phyloP scores from a whole-genome alignment of 2,329 filamentous ascomycete genomes.

The Cordyceps farinosa region DNA sequence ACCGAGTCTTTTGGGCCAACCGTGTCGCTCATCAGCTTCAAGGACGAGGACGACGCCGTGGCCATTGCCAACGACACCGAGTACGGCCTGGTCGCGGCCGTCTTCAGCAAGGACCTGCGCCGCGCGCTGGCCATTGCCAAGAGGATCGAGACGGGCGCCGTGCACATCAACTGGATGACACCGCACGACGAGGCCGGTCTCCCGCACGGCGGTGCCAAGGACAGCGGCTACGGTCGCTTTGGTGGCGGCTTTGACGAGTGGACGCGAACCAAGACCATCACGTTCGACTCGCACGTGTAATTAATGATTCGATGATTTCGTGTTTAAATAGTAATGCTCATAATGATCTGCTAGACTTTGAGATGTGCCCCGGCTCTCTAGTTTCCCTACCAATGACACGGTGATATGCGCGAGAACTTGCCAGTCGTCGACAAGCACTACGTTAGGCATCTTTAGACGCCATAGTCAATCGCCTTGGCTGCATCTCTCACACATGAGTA shows the following conservation, averaged over 20 bases:
- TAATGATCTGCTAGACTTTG: no score
- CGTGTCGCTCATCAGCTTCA: constrained; percentile 61
- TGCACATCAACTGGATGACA: constrained; percentile 61
- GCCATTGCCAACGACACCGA: constrained; percentile 73
- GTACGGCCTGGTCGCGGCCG: constrained; percentile 65
- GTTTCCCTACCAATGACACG: no score
- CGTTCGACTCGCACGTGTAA: constrained; percentile 4
- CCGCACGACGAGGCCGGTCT: constrained; percentile 58
- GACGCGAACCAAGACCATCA: constrained; percentile 17
- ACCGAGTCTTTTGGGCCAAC: constrained; percentile 71
- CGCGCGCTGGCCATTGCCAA: constrained; percentile 53
- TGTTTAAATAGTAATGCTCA: no score
- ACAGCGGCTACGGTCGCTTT: constrained; percentile 58
- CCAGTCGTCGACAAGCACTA: no score
- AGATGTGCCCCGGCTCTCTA: no score
- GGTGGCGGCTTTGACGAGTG: constrained; percentile 29
- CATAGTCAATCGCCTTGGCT: no score
- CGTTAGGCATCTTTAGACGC: no score
- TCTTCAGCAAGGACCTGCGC: constrained; percentile 65
- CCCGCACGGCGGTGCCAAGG: constrained; percentile 61
- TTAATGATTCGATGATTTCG: not conserved
- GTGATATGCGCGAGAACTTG: no score
- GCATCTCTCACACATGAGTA: no score
- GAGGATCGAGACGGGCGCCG: constrained; percentile 58
- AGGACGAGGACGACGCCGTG: constrained; percentile 65